Percentiles rank a stretch among this genome's conserved stretches.
Evolutionary conservation across 495 filamentous ascomycete species (phyloP).

Genomic region (Trichocladium uniseriatum): DNA sequence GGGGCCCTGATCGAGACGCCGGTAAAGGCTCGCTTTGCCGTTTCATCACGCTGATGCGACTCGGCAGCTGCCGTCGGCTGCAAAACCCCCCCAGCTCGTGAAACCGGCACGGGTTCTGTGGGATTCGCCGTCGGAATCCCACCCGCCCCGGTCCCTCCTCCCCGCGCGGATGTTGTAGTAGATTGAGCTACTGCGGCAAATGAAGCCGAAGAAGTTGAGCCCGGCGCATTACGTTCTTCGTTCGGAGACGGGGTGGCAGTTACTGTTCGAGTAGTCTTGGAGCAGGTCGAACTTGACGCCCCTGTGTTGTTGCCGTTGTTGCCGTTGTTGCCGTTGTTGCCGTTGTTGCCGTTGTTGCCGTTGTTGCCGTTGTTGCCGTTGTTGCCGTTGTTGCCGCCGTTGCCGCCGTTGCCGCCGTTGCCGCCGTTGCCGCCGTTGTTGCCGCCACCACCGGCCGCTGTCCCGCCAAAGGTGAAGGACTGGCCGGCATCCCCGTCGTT

Average conservation of each 20-base stretch:
- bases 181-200: constrained; percentile 1
- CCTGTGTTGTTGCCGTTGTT: neutral
- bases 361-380: constrained; percentile 3
- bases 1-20: constrained; percentile 38
- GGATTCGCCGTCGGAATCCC: constrained; percentile 32
- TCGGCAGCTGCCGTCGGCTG: constrained; percentile 41
- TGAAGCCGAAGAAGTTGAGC: neutral
- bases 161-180: constrained; percentile 4
- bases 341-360: neutral
- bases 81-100: constrained; percentile 39
- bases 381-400: constrained; percentile 1
- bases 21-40: constrained; percentile 40
- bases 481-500: constrained; percentile 33
- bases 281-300: constrained; percentile 12
- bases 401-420: constrained; percentile 1
- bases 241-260: constrained; percentile 6
- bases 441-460: constrained; percentile 6
- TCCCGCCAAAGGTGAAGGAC: constrained; percentile 36
- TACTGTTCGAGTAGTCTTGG: constrained; percentile 14
- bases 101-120: constrained; percentile 41
- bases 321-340: constrained; percentile 1
- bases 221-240: neutral
- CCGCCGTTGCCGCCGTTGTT: neutral
- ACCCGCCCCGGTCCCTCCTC: neutral
- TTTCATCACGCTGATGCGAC: constrained; percentile 37